Base-by-base conservation (phyloP, 805 yeast species). In the Candida pseudoglaebosa region DNA sequence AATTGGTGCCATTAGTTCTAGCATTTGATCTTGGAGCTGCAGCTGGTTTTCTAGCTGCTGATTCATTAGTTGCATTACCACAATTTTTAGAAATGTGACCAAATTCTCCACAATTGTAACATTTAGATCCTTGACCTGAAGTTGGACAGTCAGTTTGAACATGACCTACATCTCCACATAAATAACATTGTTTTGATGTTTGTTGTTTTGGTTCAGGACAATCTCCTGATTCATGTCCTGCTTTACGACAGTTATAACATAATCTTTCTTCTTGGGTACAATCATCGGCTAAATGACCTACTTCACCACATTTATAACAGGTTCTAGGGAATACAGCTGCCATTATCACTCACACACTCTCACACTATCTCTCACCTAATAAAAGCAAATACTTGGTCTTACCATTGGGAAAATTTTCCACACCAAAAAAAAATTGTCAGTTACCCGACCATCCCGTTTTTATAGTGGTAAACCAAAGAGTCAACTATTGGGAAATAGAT, bases 101-200 rank as follows among this genome's bases (percentile, higher is more conserved):
- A 43, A 78, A 70, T 59, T 59, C 53, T 31, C 65, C 65, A 52
- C 65, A 59, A 48, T 56, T 57, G 82, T 80, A 87, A 68, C 96
- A 87, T 61, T 85, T 84, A 49, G 82, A 65, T 44, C 82, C 80
- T 70, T 63, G 82, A 54, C 69, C 73, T 57, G 75, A 77, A 50
- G 74, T 72, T 22, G 83, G 77, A 70, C 97, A 89, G 60, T 89
- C 95, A 37, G 84, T 69, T 64, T 84, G 87, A 53, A 89, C 81
- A 59, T 89, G 97, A 40, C 96, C 96, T 41, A 83, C 75, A 61
- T 83, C 85, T 55, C 93, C 93, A 70, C 97, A 89, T 65, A 84
- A 84, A 82, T 84, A 89, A 67, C 97, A 89, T 65, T 89, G 89
- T 67, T 89, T 89, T 62, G 78, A 78, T 52, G 80, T 79, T 50